Conservation (phyloP, 2,329 filamentous ascomycete genomes). For the Mollisiaceae sp. region DNA sequence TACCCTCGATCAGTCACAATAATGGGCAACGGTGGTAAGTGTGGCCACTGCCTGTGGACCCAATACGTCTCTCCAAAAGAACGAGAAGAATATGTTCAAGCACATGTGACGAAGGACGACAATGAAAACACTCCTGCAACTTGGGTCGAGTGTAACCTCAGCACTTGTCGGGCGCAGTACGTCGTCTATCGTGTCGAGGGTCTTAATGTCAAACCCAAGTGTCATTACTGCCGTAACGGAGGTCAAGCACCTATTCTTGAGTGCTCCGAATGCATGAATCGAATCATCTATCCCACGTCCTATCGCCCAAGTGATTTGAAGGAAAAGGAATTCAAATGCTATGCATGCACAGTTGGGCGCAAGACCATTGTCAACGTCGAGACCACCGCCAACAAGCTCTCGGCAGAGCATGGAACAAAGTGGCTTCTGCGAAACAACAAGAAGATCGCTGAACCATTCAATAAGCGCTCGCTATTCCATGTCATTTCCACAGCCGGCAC, state of each 20-base stretch:
- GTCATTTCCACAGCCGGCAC: conserved; percentile 20
- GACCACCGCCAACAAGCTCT: conserved; percentile 21
- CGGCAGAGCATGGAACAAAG: conserved; percentile 18
- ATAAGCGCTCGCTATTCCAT: conserved; percentile 27
- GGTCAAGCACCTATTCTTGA: conserved; percentile 22
- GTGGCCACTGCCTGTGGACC: conserved; percentile 25
- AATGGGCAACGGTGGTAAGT: conserved; percentile 28
- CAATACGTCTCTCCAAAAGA: conserved; percentile 16
- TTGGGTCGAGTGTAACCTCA: conserved; percentile 31
- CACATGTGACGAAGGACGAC: conserved; percentile 25
- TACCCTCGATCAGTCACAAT: conserved; percentile 32
- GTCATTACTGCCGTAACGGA: conserved; percentile 28
- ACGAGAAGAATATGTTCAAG: conserved; percentile 10
- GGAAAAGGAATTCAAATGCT: conserved; percentile 23
- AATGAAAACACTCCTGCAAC: conserved; percentile 20
- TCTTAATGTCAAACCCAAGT: conserved; percentile 31
- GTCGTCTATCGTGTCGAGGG: conserved; percentile 26
- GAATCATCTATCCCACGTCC: conserved; percentile 25
- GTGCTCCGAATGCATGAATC: conserved; percentile 27
- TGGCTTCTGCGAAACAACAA: conserved; percentile 28
- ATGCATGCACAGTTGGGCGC: conserved; percentile 22
- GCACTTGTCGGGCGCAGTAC: conserved; percentile 32
- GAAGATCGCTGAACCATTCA: conserved; percentile 28
- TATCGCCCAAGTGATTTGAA: conserved; percentile 23
- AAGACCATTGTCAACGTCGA: conserved; percentile 27